These are phyloP conservation scores for Jimgerdemannia lactiflua DNA, from an alignment of 192 early-diverging fungal genomes.

Conservation along the genomic window DNA sequence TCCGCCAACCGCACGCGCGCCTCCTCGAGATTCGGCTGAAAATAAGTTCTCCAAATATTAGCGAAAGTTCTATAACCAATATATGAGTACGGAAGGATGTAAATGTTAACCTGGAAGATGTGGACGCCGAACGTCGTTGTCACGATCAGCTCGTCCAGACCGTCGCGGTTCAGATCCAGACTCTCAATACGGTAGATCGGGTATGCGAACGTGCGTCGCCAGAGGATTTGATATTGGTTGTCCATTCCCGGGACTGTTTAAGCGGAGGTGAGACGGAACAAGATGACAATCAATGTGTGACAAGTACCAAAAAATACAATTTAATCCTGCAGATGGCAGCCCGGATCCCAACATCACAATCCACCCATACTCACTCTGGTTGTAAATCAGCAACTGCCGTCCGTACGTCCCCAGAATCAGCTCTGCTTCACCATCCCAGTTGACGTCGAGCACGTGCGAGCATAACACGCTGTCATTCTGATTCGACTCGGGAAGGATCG, in stretches of 20 bases:
- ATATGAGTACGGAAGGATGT: not conserved
- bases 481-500: slow-evolving; percentile 46
- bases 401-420: slow-evolving; percentile 57
- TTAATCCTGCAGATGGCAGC: no score
- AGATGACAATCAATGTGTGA: no score
- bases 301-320: no score
- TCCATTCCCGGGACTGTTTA: slow-evolving; percentile 6
- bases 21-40: slow-evolving; percentile 36
- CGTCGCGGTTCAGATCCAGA: slow-evolving; percentile 52
- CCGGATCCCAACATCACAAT: not conserved
- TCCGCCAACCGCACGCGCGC: slow-evolving; percentile 38
- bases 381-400: slow-evolving; percentile 54
- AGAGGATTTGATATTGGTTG: slow-evolving; percentile 38
- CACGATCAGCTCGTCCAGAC: slow-evolving; percentile 50
- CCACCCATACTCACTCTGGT: slow-evolving; percentile 39
- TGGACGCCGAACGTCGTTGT: slow-evolving; percentile 51
- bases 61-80: not conserved
- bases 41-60: no score
- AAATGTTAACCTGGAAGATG: slow-evolving; percentile 35
- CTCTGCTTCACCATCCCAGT: slow-evolving; percentile 58
- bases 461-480: slow-evolving; percentile 55
- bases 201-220: slow-evolving; percentile 49
- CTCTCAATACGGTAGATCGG: slow-evolving; percentile 49
- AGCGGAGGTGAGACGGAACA: no score
- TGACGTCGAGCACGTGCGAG: slow-evolving; percentile 53